These are phyloP conservation scores for Diaporthe vexans DNA, from an alignment of 2,329 filamentous ascomycete genomes.

Conservation along the genomic window DNA sequence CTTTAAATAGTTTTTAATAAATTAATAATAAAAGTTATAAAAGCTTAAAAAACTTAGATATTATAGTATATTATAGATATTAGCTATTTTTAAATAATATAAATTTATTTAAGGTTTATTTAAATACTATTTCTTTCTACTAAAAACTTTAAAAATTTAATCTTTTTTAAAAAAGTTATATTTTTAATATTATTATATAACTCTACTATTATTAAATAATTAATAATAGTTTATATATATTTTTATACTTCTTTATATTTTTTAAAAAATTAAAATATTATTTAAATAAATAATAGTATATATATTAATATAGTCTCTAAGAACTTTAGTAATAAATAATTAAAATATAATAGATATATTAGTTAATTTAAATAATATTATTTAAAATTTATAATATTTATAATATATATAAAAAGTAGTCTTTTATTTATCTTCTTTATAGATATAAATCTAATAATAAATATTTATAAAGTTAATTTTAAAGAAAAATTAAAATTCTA, in stretches of 20 bases:
- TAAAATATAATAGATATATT: not conserved
- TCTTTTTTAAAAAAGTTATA: not conserved
- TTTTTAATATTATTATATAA: not conserved
- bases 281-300: conserved; percentile 1
- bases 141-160: not conserved
- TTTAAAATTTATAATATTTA: not conserved
- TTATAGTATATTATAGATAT: not conserved
- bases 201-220: not conserved
- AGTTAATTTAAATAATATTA: not conserved
- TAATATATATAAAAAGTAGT: not conserved
- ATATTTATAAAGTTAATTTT: not conserved
- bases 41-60: not conserved
- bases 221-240: not conserved
- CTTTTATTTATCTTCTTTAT: not conserved
- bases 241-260: not conserved
- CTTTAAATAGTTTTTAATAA: not conserved
- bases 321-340: not conserved
- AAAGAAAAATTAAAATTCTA: not conserved
- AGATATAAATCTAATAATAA: not conserved
- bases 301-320: not conserved
- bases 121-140: not conserved
- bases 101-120: not conserved
- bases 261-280: not conserved
- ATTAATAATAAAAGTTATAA: not conserved
- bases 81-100: not conserved